Evolutionary conservation across 257 asterid genomes (phyloP).

Genomic region (Solanum gandarillasii): DNA sequence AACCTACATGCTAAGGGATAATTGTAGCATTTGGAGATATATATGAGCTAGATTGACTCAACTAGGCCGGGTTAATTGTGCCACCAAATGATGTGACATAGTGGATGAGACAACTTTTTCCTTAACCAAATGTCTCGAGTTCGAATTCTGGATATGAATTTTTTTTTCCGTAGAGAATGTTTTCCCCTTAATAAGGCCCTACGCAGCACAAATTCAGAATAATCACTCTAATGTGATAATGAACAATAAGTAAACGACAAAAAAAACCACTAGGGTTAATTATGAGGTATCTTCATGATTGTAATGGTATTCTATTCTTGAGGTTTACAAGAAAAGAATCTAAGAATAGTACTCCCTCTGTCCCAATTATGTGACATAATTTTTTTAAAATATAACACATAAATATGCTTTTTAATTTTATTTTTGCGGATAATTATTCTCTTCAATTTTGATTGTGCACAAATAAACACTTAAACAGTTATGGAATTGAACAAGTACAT

Average conservation of each 20-base stretch:
- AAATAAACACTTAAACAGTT: no score
- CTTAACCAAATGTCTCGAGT: background rate
- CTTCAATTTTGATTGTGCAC: background rate
- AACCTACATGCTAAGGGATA: background rate
- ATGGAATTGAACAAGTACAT: background rate
- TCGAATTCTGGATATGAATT: no score
- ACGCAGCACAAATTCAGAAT: accelerated
- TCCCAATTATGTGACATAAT: background rate
- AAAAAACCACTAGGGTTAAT: background rate
- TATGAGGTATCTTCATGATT: background rate
- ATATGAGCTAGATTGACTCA: background rate
- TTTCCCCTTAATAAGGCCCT: background rate
- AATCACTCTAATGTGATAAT: no score
- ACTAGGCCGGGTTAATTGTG: background rate
- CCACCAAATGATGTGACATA: background rate
- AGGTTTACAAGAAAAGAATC: background rate
- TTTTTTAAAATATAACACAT: background rate
- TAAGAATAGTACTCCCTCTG: background rate
- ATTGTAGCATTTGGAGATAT: background rate
- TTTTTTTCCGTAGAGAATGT: no score
- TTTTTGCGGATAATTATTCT: no score
- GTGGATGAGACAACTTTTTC: accelerated
- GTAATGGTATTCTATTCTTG: background rate
- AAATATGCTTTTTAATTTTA: no score
- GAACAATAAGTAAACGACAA: no score